Conservation (phyloP, 2,329 filamentous ascomycete genomes). For the Botryotinia narcissicola region DNA sequence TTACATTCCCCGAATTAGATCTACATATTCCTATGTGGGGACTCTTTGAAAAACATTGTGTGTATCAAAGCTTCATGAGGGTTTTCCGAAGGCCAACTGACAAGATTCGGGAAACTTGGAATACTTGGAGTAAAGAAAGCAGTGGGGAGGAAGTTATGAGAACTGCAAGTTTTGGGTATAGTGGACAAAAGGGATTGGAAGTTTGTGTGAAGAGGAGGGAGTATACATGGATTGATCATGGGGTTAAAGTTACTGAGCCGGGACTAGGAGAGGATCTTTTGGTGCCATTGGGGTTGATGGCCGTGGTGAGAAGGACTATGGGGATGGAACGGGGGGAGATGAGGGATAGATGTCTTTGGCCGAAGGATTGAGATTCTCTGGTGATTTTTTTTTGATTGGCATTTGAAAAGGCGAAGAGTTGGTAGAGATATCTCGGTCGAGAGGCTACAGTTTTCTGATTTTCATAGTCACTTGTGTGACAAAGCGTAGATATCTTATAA, state of each 20-base stretch:
- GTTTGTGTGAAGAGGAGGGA: slow-evolving; percentile 2
- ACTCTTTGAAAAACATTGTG: neutral
- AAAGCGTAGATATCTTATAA: neutral
- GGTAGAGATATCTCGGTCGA: no score
- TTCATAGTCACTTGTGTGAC: neutral
- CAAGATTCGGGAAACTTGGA: neutral
- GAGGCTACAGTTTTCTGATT: neutral
- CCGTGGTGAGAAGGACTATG: slow-evolving; percentile 6
- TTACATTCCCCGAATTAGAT: neutral
- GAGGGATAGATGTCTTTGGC: neutral
- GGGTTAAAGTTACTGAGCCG: neutral
- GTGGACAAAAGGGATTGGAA: neutral
- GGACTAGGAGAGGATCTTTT: slow-evolving; percentile 6
- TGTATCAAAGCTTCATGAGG: slow-evolving; percentile 1
- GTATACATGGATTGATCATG: neutral
- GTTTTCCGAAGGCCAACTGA: neutral
- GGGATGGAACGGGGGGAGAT: neutral
- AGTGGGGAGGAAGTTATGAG: neutral
- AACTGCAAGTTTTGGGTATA: neutral
- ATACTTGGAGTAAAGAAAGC: neutral
- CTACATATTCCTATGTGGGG: neutral
- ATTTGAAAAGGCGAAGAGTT: no score
- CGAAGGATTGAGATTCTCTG: neutral
- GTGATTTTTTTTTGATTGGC: neutral
- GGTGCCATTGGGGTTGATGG: slow-evolving; percentile 14